A percentile compares a stretch with the other conserved stretches of the same genome.
Evolutionary conservation across 345 rosid genomes (phyloP).

Genomic region (Eucalyptus rudis): DNA sequence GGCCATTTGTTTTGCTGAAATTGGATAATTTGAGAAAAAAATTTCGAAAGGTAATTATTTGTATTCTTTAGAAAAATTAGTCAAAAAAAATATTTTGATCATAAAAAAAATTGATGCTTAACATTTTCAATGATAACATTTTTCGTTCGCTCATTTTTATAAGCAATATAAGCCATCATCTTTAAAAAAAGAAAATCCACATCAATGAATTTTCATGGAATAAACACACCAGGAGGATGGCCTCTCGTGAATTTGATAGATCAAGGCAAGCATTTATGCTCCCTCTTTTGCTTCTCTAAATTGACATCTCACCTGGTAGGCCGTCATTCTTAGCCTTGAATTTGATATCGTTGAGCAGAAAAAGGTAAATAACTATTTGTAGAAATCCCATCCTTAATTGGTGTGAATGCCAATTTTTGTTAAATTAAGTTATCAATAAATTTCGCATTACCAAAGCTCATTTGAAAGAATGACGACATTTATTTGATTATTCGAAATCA

Average conservation of each 20-base stretch:
- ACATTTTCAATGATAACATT: too few relatives aligned
- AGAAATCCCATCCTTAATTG: background rate
- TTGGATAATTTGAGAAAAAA: background rate
- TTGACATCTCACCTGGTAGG: background rate
- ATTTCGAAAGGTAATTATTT: too few relatives aligned
- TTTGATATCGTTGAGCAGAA: background rate
- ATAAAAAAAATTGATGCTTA: too few relatives aligned
- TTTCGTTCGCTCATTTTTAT: too few relatives aligned
- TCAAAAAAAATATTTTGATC: accelerated
- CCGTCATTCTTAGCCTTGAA: background rate
- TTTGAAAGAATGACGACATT: too few relatives aligned
- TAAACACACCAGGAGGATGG: background rate
- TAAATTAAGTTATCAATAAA: too few relatives aligned
- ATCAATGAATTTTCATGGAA: background rate
- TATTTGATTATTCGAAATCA: too few relatives aligned
- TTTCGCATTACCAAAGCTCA: too few relatives aligned
- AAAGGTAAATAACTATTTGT: background rate
- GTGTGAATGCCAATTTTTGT: too few relatives aligned
- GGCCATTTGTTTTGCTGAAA: background rate
- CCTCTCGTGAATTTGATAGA: background rate
- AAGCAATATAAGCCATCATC: accelerated
- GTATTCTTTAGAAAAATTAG: background rate
- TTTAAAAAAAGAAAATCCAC: too few relatives aligned
- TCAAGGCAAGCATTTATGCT: background rate
- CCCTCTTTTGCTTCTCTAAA: background rate